phyloP scores from a whole-genome alignment of 768 basidiomycete genomes.

The Pseudohyphozyma bogoriensis region DNA sequence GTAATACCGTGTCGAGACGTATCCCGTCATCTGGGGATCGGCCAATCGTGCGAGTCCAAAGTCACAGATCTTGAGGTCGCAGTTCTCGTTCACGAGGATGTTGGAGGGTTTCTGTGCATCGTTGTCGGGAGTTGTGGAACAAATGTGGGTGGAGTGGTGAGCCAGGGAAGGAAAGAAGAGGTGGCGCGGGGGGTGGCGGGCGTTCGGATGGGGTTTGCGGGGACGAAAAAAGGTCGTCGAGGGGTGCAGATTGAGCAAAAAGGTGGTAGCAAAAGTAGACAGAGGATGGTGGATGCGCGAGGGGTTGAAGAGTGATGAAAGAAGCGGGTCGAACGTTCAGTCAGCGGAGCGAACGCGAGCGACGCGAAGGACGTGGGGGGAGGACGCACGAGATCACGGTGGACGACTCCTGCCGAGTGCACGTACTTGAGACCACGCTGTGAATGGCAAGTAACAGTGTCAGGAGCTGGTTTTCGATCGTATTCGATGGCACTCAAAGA shows the following conservation, averaged over 20 bases:
- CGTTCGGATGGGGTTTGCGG: too few species aligned
- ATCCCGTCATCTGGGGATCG: slow-evolving; percentile 99
- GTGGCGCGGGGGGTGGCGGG: too few species aligned
- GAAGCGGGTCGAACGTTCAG: too few species aligned
- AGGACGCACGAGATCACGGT: slow-evolving; percentile 73
- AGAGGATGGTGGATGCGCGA: too few species aligned
- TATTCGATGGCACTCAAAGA: slow-evolving; percentile 14
- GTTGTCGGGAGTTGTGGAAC: too few species aligned
- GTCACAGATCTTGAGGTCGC: slow-evolving; percentile 99
- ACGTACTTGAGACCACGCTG: slow-evolving; percentile 98
- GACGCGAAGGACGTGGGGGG: slow-evolving; percentile 15
- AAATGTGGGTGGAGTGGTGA: too few species aligned
- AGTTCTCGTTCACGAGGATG: slow-evolving; percentile 99
- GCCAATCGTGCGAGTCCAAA: slow-evolving; percentile 97
- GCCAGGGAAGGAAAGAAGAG: too few species aligned
- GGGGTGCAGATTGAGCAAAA: too few species aligned
- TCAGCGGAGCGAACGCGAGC: neutral
- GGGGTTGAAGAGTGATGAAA: too few species aligned
- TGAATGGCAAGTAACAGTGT: neutral
- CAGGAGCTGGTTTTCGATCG: neutral
- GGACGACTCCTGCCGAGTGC: slow-evolving; percentile 96
- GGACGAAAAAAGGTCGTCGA: too few species aligned
- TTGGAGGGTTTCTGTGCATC: slow-evolving; percentile 85
- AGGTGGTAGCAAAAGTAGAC: too few species aligned
- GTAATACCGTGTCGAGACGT: slow-evolving; percentile 97